These are phyloP conservation scores for Hemisphaericaspora lyxosophila DNA, from an alignment of 1,139 yeast species.

Conservation along the genomic window DNA sequence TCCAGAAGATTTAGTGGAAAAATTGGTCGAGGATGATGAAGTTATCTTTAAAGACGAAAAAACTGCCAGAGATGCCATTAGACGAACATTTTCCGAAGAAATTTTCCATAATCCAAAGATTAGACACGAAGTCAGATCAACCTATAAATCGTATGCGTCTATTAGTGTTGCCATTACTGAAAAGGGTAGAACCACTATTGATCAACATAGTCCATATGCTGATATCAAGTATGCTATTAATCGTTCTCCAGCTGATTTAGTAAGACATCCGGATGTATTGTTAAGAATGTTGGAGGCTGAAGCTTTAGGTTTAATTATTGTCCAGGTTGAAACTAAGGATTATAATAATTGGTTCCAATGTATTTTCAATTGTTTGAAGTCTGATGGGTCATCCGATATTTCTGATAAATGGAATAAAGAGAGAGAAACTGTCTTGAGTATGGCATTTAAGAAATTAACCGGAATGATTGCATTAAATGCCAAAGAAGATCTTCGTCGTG, in stretches of 20 bases:
- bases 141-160: slow-evolving; percentile 65
- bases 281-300: slow-evolving; percentile 94
- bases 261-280: slow-evolving; percentile 73
- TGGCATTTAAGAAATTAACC: slow-evolving; percentile 68
- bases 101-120: slow-evolving; percentile 79
- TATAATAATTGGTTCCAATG: slow-evolving; percentile 45
- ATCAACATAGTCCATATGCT: slow-evolving; percentile 75
- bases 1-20: slow-evolving; percentile 66
- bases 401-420: slow-evolving; percentile 81
- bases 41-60: slow-evolving; percentile 58
- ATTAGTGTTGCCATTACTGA: slow-evolving; percentile 80
- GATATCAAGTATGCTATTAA: slow-evolving; percentile 90
- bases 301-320: slow-evolving; percentile 52
- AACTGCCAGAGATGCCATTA: slow-evolving; percentile 71
- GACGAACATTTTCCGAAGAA: slow-evolving; percentile 76
- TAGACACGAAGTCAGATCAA: slow-evolving; percentile 70
- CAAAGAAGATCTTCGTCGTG: slow-evolving; percentile 78
- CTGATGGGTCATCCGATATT: slow-evolving; percentile 81
- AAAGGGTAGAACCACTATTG: slow-evolving; percentile 82
- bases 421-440: slow-evolving; percentile 64
- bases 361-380: slow-evolving; percentile 60
- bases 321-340: slow-evolving; percentile 47
- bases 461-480: slow-evolving; percentile 72
- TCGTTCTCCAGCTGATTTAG: slow-evolving; percentile 72
- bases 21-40: slow-evolving; percentile 53